Base-by-base conservation (phyloP, 2,329 filamentous ascomycete genomes). In the Xylariaceae sp. region DNA sequence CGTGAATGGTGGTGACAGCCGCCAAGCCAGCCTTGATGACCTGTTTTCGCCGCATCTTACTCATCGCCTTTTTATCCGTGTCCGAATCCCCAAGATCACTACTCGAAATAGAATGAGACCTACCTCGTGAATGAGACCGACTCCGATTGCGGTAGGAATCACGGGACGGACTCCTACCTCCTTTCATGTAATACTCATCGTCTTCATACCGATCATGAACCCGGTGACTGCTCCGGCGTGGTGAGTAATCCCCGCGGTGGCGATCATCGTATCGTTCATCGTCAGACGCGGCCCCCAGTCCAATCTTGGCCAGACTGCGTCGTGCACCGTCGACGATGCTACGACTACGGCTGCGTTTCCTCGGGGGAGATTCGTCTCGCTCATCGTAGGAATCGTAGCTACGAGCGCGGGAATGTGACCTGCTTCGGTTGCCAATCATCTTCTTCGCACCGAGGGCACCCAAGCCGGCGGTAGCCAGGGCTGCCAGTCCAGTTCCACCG, bases 321-420 rank as follows among this genome's bases (percentile, higher is more conserved):
- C 83, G 80, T 26, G 82, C 80, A 51, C 74, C 74, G 65, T 85
- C 82, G 6, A 84, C 81, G n/a, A 86, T 77, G 66, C 83, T 86
- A 58, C 82, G 81, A 73, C 83, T 86, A 60, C 83, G 79, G 70
- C 80, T 80, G 47, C 78, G 75, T 57, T 60, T 70, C 39, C 65
- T 67, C 26, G 63, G 67, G 51, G 77, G 72, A 2, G 74, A 74
- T 1, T 74, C 76, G 2, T 65, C 67, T 40, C 73, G 73, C 60
- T 72, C 74, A 56, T 76, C 74, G 51, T 75, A 73, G 6, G 78
- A 78, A 57, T 77, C 76, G 30, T 67, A 66, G 50, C 74, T 76
- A 27, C 75, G 73, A 43, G 79, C 74, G 50, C 80, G 78, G 58
- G 80, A 83, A 55, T 83, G 79, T 6, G 82, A 85, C 54, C 79